Percentiles rank a stretch among this genome's conserved stretches.
Evolutionary conservation across 2,329 filamentous ascomycete species (phyloP).

Genomic region (Pezicula neosporulosa): DNA sequence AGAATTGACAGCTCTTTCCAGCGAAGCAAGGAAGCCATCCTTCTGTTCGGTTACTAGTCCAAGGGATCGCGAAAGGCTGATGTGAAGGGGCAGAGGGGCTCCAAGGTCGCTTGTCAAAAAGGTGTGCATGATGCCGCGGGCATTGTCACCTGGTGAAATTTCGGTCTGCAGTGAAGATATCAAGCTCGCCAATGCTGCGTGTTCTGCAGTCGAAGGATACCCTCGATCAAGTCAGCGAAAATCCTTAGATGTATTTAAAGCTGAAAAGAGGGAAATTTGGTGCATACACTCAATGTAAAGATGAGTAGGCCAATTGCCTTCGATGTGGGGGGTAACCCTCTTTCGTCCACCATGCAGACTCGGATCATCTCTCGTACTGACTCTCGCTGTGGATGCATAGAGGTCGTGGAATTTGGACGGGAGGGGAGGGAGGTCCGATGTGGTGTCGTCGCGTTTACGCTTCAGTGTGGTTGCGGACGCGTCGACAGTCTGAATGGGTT

Average conservation of each 20-base stretch:
- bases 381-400: conserved; percentile 77
- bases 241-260: neutral
- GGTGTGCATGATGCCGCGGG: conserved; percentile 49
- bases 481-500: conserved; percentile 4
- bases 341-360: conserved; percentile 81
- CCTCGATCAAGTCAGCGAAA: conserved; percentile 36
- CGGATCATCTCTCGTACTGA: conserved; percentile 78
- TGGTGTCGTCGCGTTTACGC: conserved; percentile 26
- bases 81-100: conserved; percentile 76
- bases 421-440: conserved; percentile 60
- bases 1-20: conserved; percentile 42
- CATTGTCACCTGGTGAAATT: neutral
- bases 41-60: conserved; percentile 71
- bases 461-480: conserved; percentile 27
- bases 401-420: conserved; percentile 82
- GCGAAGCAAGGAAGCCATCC: conserved; percentile 57
- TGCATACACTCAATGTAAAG: conserved; percentile 86
- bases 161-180: conserved; percentile 33
- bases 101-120: conserved; percentile 77
- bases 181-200: conserved; percentile 41
- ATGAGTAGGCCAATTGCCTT: conserved; percentile 91
- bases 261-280: neutral
- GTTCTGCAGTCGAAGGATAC: conserved; percentile 49
- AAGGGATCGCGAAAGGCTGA: conserved; percentile 84
- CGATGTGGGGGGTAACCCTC: conserved; percentile 76